Percentiles rank a stretch among this genome's conserved stretches.
phyloP scores from a whole-genome alignment of 495 filamentous ascomycete species.

The Aspergillus sparsus region DNA sequence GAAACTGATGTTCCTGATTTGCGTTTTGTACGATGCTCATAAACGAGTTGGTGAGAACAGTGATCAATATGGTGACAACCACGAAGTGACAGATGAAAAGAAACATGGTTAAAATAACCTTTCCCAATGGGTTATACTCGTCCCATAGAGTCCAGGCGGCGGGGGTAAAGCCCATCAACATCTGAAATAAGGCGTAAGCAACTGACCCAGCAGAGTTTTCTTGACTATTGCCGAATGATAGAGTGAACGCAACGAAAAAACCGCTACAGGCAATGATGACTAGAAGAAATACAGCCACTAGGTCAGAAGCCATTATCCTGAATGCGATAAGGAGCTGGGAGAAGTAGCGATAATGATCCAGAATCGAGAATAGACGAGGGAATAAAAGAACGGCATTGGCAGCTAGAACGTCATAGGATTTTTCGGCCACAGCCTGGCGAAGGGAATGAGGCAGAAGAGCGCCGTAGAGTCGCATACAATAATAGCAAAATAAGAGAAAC shows the following conservation, averaged over 20 bases:
- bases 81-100: slow-evolving; percentile 93
- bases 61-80: slow-evolving; percentile 90
- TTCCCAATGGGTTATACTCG: slow-evolving; percentile 76
- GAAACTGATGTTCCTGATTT: slow-evolving; percentile 88
- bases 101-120: slow-evolving; percentile 72
- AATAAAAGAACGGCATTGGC: slow-evolving; percentile 87
- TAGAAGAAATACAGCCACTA: slow-evolving; percentile 78
- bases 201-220: slow-evolving; percentile 61
- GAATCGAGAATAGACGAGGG: slow-evolving; percentile 83
- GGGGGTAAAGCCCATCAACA: slow-evolving; percentile 84
- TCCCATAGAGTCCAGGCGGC: slow-evolving; percentile 74
- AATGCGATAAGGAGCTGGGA: slow-evolving; percentile 92
- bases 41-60: slow-evolving; percentile 89
- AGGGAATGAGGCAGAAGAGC: slow-evolving; percentile 71
- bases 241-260: slow-evolving; percentile 90
- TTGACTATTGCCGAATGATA: slow-evolving; percentile 66
- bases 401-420: slow-evolving; percentile 88
- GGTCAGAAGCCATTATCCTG: slow-evolving; percentile 85
- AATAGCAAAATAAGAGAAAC: slow-evolving; percentile 82
- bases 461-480: slow-evolving; percentile 83
- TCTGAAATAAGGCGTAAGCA: slow-evolving; percentile 89
- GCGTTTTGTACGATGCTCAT: slow-evolving; percentile 92
- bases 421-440: slow-evolving; percentile 64
- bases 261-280: slow-evolving; percentile 85
- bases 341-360: slow-evolving; percentile 94